A percentile compares a stretch with the other conserved stretches of the same genome.
Evolutionary conservation across 345 rosid species (phyloP).

Genomic region (Euphorbia tirucalli): DNA sequence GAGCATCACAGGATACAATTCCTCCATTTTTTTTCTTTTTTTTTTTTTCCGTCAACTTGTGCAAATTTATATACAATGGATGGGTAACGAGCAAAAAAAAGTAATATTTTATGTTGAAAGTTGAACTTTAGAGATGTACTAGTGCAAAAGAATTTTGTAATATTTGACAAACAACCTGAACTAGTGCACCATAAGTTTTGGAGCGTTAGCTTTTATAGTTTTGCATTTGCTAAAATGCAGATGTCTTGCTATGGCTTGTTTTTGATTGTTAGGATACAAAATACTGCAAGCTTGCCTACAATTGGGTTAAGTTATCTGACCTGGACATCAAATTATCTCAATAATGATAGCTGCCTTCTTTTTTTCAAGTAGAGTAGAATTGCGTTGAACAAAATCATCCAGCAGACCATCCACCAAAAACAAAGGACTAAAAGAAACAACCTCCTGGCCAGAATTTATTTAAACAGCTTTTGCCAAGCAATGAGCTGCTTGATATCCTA

Average conservation of each 20-base stretch:
- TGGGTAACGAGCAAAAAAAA: no score
- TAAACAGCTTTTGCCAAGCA: neutral
- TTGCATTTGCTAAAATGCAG: neutral
- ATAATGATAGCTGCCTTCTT: neutral
- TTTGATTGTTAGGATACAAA: neutral
- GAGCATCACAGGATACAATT: neutral
- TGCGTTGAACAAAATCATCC: neutral
- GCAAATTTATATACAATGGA: neutral
- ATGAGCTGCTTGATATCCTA: neutral
- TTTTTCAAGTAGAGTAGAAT: neutral
- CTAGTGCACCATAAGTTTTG: neutral
- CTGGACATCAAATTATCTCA: neutral
- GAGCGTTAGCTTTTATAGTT: neutral
- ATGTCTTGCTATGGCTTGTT: neutral
- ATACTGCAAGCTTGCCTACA: neutral
- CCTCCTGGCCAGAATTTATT: neutral
- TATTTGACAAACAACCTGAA: neutral
- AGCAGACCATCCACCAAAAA: neutral
- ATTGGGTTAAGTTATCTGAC: neutral
- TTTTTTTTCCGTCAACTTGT: neutral
- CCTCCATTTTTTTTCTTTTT: neutral
- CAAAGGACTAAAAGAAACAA: neutral
- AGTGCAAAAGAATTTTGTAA: neutral
- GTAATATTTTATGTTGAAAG: neutral
- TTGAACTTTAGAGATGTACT: neutral